A percentile compares a stretch with the other conserved stretches of the same genome.
phyloP scores from a whole-genome alignment of 2,329 filamentous ascomycete species.

The Hypoxylon sp. region DNA sequence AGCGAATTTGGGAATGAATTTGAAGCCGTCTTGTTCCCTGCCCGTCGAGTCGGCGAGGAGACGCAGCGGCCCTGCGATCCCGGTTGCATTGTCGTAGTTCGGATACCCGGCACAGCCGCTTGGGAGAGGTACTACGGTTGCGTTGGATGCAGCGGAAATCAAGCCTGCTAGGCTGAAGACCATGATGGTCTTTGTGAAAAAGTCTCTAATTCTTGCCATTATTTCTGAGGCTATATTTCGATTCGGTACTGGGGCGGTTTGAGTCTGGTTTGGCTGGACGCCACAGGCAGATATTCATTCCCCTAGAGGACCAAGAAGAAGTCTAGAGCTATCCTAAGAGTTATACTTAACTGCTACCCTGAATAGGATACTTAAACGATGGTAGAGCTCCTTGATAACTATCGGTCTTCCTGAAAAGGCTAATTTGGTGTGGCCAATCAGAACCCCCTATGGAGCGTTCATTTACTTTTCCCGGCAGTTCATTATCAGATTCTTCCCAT shows the following conservation, averaged over 20 bases:
- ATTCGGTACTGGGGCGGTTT: not conserved
- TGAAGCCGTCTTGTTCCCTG: constrained; percentile 34
- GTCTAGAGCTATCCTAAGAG: not conserved
- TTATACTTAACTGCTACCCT: not conserved
- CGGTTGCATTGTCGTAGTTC: constrained; percentile 38
- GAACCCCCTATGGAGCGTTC: not conserved
- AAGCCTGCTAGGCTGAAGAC: constrained; percentile 6
- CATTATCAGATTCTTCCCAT: not conserved
- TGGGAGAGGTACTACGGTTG: constrained; percentile 38
- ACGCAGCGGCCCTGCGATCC: constrained; percentile 31
- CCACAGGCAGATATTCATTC: no score
- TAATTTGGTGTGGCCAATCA: constrained; percentile 11
- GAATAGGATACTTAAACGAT: not conserved
- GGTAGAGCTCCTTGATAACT: constrained; percentile 5
- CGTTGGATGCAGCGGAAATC: constrained; percentile 25
- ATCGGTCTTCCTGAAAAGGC: not conserved
- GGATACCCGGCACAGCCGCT: constrained; percentile 39
- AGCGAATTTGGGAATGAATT: constrained; percentile 41
- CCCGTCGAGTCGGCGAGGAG: constrained; percentile 39
- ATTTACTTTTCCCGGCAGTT: constrained; percentile 24
- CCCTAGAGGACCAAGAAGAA: no score
- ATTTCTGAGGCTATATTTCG: not conserved
- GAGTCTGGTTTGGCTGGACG: not conserved
- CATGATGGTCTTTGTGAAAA: not conserved
- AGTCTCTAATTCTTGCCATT: not conserved